phyloP scores from a whole-genome alignment of 345 rosid species.

The Physaria fendleri region DNA sequence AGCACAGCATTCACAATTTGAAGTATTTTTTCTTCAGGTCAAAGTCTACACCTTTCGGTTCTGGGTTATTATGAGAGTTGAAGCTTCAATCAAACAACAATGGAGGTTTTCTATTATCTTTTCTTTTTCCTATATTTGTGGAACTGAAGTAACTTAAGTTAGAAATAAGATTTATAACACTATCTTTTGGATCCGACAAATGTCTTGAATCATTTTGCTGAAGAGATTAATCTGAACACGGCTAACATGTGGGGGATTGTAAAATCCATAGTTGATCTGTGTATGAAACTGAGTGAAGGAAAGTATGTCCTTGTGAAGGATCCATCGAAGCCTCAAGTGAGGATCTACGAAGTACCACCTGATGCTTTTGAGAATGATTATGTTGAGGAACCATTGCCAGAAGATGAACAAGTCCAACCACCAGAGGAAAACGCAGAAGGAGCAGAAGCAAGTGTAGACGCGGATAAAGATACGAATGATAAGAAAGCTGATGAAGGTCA shows the following conservation, averaged over 20 bases:
- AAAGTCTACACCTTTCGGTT: background rate
- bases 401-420: slow-evolving; percentile 48
- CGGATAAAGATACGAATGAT: too few species aligned
- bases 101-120: background rate
- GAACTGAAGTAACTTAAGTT: background rate
- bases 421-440: slow-evolving; percentile 53
- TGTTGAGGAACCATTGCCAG: slow-evolving; percentile 79
- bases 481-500: too few species aligned
- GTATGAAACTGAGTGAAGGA: slow-evolving; percentile 55
- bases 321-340: slow-evolving; percentile 86
- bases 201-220: background rate
- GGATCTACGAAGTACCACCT: slow-evolving; percentile 92
- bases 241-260: slow-evolving; percentile 96
- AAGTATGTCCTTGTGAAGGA: slow-evolving; percentile 83
- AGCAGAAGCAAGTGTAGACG: too few species aligned
- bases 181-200: background rate
- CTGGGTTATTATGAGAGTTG: background rate
- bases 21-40: slow-evolving; percentile 1
- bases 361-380: slow-evolving; percentile 99
- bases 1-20: background rate
- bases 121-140: background rate
- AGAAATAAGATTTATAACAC: background rate
- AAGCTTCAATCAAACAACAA: background rate
- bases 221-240: slow-evolving; percentile 84
- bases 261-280: slow-evolving; percentile 85